Conservation (phyloP, 192 early-diverging fungal species). For the Mortierella claussenii region DNA sequence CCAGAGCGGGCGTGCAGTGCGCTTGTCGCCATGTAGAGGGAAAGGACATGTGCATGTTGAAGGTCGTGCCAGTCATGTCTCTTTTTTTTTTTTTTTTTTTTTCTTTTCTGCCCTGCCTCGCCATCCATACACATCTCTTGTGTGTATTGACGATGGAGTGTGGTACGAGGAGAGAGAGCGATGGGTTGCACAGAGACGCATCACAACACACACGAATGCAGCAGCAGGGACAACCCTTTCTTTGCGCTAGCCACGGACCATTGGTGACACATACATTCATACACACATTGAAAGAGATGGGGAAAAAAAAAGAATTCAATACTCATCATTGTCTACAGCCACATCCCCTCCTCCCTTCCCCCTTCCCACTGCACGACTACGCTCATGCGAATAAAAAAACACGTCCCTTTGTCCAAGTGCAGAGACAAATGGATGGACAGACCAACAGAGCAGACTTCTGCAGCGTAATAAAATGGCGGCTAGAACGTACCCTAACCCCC, state of each 20-base stretch:
- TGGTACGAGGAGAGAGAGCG: background rate
- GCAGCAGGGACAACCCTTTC: too few relatives aligned
- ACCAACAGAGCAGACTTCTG: too few relatives aligned
- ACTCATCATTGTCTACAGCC: background rate
- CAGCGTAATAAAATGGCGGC: too few relatives aligned
- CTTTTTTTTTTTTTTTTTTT: background rate
- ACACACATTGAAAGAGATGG: background rate
- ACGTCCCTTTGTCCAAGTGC: too few relatives aligned
- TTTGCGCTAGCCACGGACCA: too few relatives aligned
- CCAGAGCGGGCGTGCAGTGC: background rate
- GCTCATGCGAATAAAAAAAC: too few relatives aligned
- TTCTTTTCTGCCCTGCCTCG: background rate
- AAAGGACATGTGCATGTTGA: background rate
- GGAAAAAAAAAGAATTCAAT: background rate
- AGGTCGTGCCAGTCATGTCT: background rate
- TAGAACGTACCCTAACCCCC: too few relatives aligned
- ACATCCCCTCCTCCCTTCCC: background rate
- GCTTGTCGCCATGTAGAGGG: background rate
- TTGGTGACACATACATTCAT: background rate
- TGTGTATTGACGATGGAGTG: too few relatives aligned
- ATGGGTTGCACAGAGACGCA: background rate
- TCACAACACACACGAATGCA: slow-evolving; percentile 2
- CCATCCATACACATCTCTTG: too few relatives aligned
- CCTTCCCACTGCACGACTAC: background rate
- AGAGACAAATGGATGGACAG: too few relatives aligned